These are phyloP conservation scores for Strobilomyces dryophilus DNA, from an alignment of 768 basidiomycete species.

Conservation along the genomic window DNA sequence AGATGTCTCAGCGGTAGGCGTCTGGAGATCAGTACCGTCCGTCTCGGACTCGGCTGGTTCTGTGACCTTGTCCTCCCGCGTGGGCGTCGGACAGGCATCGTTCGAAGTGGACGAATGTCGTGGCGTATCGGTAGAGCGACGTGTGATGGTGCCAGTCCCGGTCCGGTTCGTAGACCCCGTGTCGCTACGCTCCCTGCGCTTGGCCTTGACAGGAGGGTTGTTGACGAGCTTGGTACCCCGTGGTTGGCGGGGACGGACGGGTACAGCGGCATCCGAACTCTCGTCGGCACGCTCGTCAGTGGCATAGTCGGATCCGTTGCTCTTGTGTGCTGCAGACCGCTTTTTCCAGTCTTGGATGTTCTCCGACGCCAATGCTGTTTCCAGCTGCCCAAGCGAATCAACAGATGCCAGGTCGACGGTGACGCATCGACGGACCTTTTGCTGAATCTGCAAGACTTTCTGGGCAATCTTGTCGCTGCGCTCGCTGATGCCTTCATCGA, in stretches of 20 bases:
- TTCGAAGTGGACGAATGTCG: constrained; percentile 24
- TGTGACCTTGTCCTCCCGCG: constrained; percentile 32
- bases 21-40: constrained; percentile 18
- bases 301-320: constrained; percentile 23
- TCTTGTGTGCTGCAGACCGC: constrained; percentile 23
- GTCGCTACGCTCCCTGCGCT: constrained; percentile 50
- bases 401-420: background rate
- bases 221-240: constrained; percentile 31
- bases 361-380: constrained; percentile 66
- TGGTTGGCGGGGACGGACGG: constrained; percentile 40
- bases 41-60: constrained; percentile 40
- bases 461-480: constrained; percentile 85
- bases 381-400: constrained; percentile 49
- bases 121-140: constrained; percentile 26
- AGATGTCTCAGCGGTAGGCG: constrained; percentile 30
- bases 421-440: constrained; percentile 60
- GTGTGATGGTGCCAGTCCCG: constrained; percentile 27
- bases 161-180: constrained; percentile 64
- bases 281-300: constrained; percentile 56
- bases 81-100: constrained; percentile 26
- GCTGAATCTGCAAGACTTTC: constrained; percentile 85
- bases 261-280: constrained; percentile 42
- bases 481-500: constrained; percentile 79
- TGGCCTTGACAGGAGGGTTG: constrained; percentile 33
- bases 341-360: constrained; percentile 34